Conservation (phyloP, 768 basidiomycete genomes). For the Boletus sensibilis region DNA sequence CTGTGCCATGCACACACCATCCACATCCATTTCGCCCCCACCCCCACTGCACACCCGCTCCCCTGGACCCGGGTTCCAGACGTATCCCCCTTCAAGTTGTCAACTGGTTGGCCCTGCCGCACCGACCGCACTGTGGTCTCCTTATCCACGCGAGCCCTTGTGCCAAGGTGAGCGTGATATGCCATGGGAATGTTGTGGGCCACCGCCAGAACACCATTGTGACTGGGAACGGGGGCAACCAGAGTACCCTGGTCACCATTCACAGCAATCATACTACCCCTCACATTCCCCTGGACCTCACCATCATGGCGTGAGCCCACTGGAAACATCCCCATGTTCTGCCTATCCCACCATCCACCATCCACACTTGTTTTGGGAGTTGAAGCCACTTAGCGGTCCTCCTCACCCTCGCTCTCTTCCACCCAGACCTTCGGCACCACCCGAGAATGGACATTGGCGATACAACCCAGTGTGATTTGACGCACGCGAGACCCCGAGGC, state of each 20-base stretch:
- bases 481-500: constrained; percentile 41
- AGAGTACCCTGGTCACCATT: no score
- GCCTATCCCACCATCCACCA: constrained; percentile 39
- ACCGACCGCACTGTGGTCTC: no score
- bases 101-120: no score
- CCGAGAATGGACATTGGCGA: constrained; percentile 48
- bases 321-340: constrained; percentile 61
- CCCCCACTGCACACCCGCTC: constrained; percentile 53
- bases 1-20: constrained; percentile 51
- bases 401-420: no score
- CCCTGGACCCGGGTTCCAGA: constrained; percentile 46
- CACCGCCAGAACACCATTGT: no score
- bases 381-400: constrained; percentile 45
- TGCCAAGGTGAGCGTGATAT: no score
- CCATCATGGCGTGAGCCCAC: constrained; percentile 48
- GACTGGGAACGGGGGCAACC: no score
- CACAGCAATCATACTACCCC: no score
- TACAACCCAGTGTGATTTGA: constrained; percentile 64
- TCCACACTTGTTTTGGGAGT: constrained; percentile 56
- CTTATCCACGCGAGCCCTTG: no score
- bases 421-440: constrained; percentile 35
- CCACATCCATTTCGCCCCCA: constrained; percentile 61
- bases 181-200: no score
- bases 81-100: no score
- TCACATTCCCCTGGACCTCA: no score